phyloP scores from a whole-genome alignment of 2,329 filamentous ascomycete genomes.

The Lachnum nothofagi region DNA sequence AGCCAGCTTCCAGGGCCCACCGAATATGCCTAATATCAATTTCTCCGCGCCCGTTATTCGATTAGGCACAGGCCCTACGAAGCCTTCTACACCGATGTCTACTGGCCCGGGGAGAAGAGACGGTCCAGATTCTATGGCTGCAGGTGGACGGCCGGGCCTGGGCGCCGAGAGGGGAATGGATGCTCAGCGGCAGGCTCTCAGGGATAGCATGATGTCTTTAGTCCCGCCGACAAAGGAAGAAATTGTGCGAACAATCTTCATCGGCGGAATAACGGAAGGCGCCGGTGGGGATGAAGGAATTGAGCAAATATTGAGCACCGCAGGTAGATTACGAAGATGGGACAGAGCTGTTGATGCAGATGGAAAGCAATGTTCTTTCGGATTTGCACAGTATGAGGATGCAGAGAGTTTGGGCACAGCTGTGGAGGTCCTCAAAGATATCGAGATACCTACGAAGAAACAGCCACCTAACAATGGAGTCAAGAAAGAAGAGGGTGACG shows the following conservation, averaged over 20 bases:
- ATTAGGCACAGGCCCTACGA: slow-evolving; percentile 72
- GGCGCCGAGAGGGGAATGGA: slow-evolving; percentile 49
- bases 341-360: slow-evolving; percentile 70
- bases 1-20: slow-evolving; percentile 77
- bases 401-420: slow-evolving; percentile 80
- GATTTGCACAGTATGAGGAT: slow-evolving; percentile 94
- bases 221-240: slow-evolving; percentile 85
- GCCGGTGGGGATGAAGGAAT: slow-evolving; percentile 71
- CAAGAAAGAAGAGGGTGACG: slow-evolving; percentile 40
- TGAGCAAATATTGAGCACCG: slow-evolving; percentile 71
- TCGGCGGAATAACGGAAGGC: slow-evolving; percentile 79
- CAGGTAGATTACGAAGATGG: slow-evolving; percentile 78
- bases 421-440: slow-evolving; percentile 74
- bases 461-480: slow-evolving; percentile 48
- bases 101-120: slow-evolving; percentile 44
- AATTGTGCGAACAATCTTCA: slow-evolving; percentile 83
- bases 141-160: slow-evolving; percentile 35
- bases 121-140: slow-evolving; percentile 37
- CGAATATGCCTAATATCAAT: slow-evolving; percentile 95
- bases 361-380: slow-evolving; percentile 79
- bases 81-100: slow-evolving; percentile 43
- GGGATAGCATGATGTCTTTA: slow-evolving; percentile 66
- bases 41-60: slow-evolving; percentile 96
- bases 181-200: slow-evolving; percentile 59
- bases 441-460: slow-evolving; percentile 76